Conservation (phyloP, 768 basidiomycete species). For the Tricholoma furcatifolium region DNA sequence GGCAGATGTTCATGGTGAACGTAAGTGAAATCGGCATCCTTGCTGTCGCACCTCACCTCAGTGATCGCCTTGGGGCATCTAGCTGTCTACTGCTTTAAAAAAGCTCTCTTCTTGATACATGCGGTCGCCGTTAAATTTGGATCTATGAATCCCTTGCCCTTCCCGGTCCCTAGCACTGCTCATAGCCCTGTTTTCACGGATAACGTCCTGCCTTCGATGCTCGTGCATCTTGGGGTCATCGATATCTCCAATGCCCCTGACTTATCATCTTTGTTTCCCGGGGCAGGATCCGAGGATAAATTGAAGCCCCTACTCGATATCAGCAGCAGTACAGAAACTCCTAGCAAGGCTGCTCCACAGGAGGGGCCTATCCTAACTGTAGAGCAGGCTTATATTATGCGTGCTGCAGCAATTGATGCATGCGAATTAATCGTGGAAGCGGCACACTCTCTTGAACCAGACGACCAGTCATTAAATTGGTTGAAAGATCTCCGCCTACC, state of each 20-base stretch:
- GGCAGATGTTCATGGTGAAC: slow-evolving; percentile 58
- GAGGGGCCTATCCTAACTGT: slow-evolving; percentile 54
- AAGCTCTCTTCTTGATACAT: slow-evolving; percentile 80
- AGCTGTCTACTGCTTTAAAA: slow-evolving; percentile 92
- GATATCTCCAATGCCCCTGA: slow-evolving; percentile 53
- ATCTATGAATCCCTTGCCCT: slow-evolving; percentile 46
- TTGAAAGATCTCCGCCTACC: slow-evolving; percentile 56
- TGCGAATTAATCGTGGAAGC: slow-evolving; percentile 65
- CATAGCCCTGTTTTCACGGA: slow-evolving; percentile 72
- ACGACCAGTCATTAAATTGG: slow-evolving; percentile 40
- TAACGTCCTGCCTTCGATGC: slow-evolving; percentile 82
- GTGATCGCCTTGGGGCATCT: not conserved
- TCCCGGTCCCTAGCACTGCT: slow-evolving; percentile 61
- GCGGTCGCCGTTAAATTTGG: slow-evolving; percentile 69
- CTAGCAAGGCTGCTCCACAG: slow-evolving; percentile 20
- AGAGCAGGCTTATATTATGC: slow-evolving; percentile 68
- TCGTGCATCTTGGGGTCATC: slow-evolving; percentile 74
- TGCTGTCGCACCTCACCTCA: not conserved
- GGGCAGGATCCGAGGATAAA: slow-evolving; percentile 35
- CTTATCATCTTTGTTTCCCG: slow-evolving; percentile 49
- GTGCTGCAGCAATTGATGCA: slow-evolving; percentile 79
- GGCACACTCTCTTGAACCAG: slow-evolving; percentile 39
- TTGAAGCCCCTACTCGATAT: slow-evolving; percentile 39
- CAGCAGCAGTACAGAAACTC: slow-evolving; percentile 10
- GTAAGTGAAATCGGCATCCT: slow-evolving; percentile 37